phyloP scores from a whole-genome alignment of 2,329 filamentous ascomycete genomes.

The Eutypa lata region DNA sequence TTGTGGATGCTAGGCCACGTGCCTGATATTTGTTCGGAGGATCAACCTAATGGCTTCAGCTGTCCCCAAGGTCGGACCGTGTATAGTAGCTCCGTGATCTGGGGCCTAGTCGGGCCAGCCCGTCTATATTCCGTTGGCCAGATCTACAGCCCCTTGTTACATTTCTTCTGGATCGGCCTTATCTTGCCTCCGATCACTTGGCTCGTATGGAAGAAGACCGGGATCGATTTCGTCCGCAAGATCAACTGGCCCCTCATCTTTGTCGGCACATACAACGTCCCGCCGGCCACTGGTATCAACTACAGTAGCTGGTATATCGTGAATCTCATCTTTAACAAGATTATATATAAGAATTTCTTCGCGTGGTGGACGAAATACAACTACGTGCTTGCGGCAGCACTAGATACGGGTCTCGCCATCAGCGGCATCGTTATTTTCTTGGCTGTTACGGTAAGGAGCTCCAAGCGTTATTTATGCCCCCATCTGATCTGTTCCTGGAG shows the following conservation, averaged over 20 bases:
- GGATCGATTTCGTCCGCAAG: constrained; percentile 30
- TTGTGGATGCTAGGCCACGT: constrained; percentile 65
- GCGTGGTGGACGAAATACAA: constrained; percentile 49
- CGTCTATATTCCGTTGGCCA: constrained; percentile 65
- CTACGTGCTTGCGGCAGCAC: constrained; percentile 31
- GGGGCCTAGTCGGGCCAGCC: constrained; percentile 69
- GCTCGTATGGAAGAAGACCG: constrained; percentile 40
- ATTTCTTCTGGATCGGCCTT: constrained; percentile 69
- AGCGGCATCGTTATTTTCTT: constrained; percentile 34
- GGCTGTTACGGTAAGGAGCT: constrained; percentile 29
- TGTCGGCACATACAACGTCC: constrained; percentile 35
- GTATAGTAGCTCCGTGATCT: constrained; percentile 69
- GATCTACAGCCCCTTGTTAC: constrained; percentile 63
- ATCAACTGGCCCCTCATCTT: constrained; percentile 35
- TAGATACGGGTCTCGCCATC: constrained; percentile 30
- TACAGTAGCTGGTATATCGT: constrained; percentile 39
- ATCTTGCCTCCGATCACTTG: constrained; percentile 62
- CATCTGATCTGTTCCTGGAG: no score
- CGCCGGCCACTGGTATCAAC: constrained; percentile 34
- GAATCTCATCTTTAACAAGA: constrained; percentile 42
- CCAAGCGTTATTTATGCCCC: no score
- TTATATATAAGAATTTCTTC: constrained; percentile 37
- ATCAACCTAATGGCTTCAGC: constrained; percentile 54
- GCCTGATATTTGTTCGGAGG: constrained; percentile 53
- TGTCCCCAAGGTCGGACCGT: constrained; percentile 54